Base-by-base conservation (phyloP, 2,329 filamentous ascomycete genomes). In the Teratosphaeria viscida region DNA sequence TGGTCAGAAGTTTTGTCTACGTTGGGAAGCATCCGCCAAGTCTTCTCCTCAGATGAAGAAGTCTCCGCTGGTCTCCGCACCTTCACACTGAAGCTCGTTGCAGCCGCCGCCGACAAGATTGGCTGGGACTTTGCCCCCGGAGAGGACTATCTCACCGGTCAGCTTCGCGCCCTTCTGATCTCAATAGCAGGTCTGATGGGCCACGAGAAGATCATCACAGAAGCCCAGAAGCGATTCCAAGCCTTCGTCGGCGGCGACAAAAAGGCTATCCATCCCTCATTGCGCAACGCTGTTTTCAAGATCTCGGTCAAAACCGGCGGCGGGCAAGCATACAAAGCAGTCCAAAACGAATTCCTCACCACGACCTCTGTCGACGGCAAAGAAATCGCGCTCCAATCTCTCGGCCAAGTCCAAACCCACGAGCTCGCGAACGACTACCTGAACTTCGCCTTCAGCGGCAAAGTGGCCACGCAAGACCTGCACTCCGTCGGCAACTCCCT, bases 321-420 rank as follows among this genome's bases (percentile, higher is more conserved):
- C 7, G 81, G 82, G 57, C 78, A 85, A 16, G 89, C 90, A 58
- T 87, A 84, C 65, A 81, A 88, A 32, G 82, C 86, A 7, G 81
- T 99, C 58, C 90, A 92, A 78, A 84, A 90, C 58, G 92, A 96
- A 72, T 97, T 90, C 81, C 81, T 85, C 63, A 85, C 80, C 56
- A 94, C 90, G 12, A 87, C 87, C 57, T 90, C 91, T 7, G 86
- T 96, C 43, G 94, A 97, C 68, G 92, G 91, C 67, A 95, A 92
- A 75, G 91, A 96, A 66, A 88, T 95, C 64, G 88, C 85, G 65
- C 82, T 97, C 2, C 79, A 82, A 43, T 84, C 88, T 3, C 81
- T 99, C 53, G 90, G 91, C 37, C 84, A 85, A 47, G 85, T 88
- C 23, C 86, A 87, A 67, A 84, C 90, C 59, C 71, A 78, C 0